These are phyloP conservation scores for Bipolaris gigantea DNA, from an alignment of 2,329 filamentous ascomycete genomes.

Conservation along the genomic window DNA sequence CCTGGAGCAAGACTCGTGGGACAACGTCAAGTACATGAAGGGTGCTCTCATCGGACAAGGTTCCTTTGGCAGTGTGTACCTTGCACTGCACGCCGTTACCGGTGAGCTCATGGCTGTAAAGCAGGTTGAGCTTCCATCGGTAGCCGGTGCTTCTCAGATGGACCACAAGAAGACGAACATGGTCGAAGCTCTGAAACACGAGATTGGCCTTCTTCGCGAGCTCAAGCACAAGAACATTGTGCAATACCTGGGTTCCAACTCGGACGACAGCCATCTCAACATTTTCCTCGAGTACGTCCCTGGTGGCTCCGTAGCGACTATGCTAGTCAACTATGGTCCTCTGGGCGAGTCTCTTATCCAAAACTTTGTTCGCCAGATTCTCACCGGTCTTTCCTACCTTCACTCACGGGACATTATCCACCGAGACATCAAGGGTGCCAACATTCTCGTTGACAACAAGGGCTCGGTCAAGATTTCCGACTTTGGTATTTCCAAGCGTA, in stretches of 20 bases:
- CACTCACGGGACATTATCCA: slow-evolving; percentile 97
- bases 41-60: slow-evolving; percentile 95
- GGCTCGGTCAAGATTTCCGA: slow-evolving; percentile 99
- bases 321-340: slow-evolving; percentile 98
- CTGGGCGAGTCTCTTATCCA: slow-evolving; percentile 90
- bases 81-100: slow-evolving; percentile 92
- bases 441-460: slow-evolving; percentile 98
- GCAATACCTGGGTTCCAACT: slow-evolving; percentile 94
- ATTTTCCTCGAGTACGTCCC: slow-evolving; percentile 99
- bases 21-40: slow-evolving; percentile 99
- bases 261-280: slow-evolving; percentile 87
- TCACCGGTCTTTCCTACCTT: slow-evolving; percentile 88
- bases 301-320: slow-evolving; percentile 94
- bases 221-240: slow-evolving; percentile 97
- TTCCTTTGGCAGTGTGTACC: slow-evolving; percentile 93
- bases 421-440: slow-evolving; percentile 97
- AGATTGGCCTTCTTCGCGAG: slow-evolving; percentile 91
- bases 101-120: slow-evolving; percentile 98
- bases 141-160: slow-evolving; percentile 69
- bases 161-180: slow-evolving; percentile 95
- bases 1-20: slow-evolving; percentile 89
- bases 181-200: slow-evolving; percentile 95
- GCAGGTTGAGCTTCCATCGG: slow-evolving; percentile 89
- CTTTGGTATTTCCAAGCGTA: slow-evolving; percentile 97
- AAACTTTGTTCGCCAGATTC: slow-evolving; percentile 95